Conservation (phyloP, 2,329 filamentous ascomycete genomes). For the Epichloe sylvatica region DNA sequence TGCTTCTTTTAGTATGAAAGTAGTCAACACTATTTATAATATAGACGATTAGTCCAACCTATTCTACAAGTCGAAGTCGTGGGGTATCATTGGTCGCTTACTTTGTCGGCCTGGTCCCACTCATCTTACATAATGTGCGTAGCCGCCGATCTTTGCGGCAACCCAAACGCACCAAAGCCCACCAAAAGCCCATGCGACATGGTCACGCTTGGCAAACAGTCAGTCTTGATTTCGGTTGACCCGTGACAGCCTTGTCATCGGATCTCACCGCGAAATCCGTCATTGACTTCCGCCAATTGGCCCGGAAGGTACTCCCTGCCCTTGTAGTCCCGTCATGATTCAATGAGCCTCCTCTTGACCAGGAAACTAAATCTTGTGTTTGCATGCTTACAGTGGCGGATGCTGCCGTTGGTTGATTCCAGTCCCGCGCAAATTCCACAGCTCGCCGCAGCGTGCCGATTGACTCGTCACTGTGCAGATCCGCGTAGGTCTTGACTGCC, state of each 20-base stretch:
- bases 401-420: not conserved
- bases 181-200: not conserved
- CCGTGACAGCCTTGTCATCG: not conserved
- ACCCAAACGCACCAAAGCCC: not conserved
- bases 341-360: not conserved
- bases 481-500: conserved; percentile 21
- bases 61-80: not conserved
- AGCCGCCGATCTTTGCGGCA: conserved; percentile 1
- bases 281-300: not conserved
- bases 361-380: not conserved
- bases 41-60: too few relatives aligned
- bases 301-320: too few relatives aligned
- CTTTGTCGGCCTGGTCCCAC: not conserved
- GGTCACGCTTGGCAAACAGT: not conserved
- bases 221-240: not conserved
- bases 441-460: conserved; percentile 13
- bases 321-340: too few relatives aligned
- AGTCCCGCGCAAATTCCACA: conserved; percentile 10
- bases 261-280: not conserved
- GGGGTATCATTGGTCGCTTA: conserved; percentile 1
- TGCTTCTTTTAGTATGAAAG: too few relatives aligned
- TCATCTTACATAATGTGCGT: not conserved
- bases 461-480: conserved; percentile 13
- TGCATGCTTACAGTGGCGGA: not conserved
- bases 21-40: too few relatives aligned